phyloP scores from a whole-genome alignment of 169 alveolate genomes.

The Cryptosporidium ryanae region DNA sequence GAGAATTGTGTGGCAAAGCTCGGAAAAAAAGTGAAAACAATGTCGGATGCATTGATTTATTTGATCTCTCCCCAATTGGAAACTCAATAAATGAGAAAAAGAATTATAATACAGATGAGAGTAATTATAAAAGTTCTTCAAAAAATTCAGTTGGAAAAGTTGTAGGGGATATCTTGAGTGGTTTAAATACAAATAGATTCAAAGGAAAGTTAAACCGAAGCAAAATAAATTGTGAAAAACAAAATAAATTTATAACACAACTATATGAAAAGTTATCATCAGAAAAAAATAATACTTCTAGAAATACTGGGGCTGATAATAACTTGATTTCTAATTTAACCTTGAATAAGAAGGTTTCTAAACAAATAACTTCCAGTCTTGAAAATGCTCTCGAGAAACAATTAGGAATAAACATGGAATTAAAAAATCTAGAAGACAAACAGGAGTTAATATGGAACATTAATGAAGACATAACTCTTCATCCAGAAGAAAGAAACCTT shows the following conservation, averaged over 20 bases:
- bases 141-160: slow-evolving; percentile 19
- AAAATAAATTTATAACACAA: slow-evolving; percentile 52
- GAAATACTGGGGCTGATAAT: neutral
- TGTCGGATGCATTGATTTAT: neutral
- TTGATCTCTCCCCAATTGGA: slow-evolving; percentile 29
- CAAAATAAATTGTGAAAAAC: slow-evolving; percentile 25
- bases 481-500: slow-evolving; percentile 24
- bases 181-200: slow-evolving; percentile 13
- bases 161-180: slow-evolving; percentile 30
- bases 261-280: slow-evolving; percentile 32
- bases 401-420: neutral
- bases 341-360: neutral
- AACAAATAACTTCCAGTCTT: slow-evolving; percentile 6
- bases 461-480: slow-evolving; percentile 26
- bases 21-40: slow-evolving; percentile 18
- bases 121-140: slow-evolving; percentile 23
- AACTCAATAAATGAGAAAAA: neutral
- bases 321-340: neutral
- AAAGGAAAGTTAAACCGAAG: neutral
- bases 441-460: slow-evolving; percentile 65
- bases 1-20: neutral
- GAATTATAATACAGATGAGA: slow-evolving; percentile 20
- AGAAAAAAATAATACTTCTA: neutral
- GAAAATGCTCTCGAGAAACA: slow-evolving; percentile 28
- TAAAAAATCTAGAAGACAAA: slow-evolving; percentile 27